Evolutionary conservation across 768 basidiomycete species (phyloP).

Genomic region (Mycena albidolilacea): DNA sequence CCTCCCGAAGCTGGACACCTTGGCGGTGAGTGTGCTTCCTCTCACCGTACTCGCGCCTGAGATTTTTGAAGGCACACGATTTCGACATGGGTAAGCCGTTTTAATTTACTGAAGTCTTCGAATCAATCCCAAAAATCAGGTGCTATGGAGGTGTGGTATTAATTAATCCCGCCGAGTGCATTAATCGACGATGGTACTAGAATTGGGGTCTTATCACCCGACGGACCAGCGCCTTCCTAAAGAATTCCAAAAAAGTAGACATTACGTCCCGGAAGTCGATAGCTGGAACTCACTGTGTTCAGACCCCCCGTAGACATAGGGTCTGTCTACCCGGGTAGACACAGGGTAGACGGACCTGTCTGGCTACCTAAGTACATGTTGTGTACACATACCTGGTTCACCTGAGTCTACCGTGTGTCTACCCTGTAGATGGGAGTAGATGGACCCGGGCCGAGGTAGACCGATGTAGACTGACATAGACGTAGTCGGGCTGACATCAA

Average conservation of each 20-base stretch:
- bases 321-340: too few species aligned
- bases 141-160: conserved; percentile 76
- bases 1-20: conserved; percentile 89
- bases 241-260: conserved; percentile 81
- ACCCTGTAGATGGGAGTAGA: too few species aligned
- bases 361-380: too few species aligned
- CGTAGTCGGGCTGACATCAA: too few species aligned
- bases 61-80: conserved; percentile 73
- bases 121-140: conserved; percentile 49
- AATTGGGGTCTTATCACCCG: conserved; percentile 97
- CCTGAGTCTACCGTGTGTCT: too few species aligned
- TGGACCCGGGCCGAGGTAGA: too few species aligned
- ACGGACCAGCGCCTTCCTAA: conserved; percentile 82
- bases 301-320: too few species aligned
- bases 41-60: conserved; percentile 56
- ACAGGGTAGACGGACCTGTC: too few species aligned
- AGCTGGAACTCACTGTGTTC: too few species aligned
- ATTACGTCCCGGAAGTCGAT: conserved; percentile 82
- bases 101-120: neutral
- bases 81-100: conserved; percentile 80
- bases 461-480: too few species aligned
- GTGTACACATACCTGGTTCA: too few species aligned
- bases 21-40: conserved; percentile 66
- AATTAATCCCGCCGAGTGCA: neutral
- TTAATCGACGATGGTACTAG: neutral